Percentiles rank a stretch among this genome's conserved stretches.
Evolutionary conservation across 2,329 filamentous ascomycete species (phyloP).

Genomic region (Bertia moriformis): DNA sequence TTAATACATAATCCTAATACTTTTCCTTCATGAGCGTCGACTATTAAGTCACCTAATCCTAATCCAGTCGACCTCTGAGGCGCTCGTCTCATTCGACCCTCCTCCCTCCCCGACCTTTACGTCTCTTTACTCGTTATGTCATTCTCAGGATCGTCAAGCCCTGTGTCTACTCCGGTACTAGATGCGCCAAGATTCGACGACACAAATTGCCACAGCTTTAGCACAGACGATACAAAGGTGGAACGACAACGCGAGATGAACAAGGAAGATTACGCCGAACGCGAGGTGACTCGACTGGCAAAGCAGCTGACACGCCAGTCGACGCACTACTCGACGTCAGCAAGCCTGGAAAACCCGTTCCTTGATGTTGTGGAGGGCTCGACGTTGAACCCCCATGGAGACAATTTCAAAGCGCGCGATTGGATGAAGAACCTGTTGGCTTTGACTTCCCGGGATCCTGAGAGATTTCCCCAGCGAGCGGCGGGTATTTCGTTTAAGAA

Average conservation of each 20-base stretch:
- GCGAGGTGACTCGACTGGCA: not conserved
- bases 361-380: constrained; percentile 11
- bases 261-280: not conserved
- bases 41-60: too few relatives aligned
- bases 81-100: too few relatives aligned
- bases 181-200: too few relatives aligned
- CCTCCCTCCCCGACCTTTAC: too few relatives aligned
- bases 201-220: not conserved
- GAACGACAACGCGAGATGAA: not conserved
- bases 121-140: too few relatives aligned
- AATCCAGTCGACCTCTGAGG: too few relatives aligned
- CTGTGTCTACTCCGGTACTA: too few relatives aligned
- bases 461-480: constrained; percentile 18
- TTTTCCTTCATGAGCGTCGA: too few relatives aligned
- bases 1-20: too few relatives aligned
- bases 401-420: constrained; percentile 25
- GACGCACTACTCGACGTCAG: constrained; percentile 1
- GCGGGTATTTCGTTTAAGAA: constrained; percentile 22
- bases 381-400: constrained; percentile 24
- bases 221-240: not conserved
- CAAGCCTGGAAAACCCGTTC: constrained; percentile 9
- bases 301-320: not conserved
- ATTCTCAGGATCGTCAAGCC: too few relatives aligned
- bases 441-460: constrained; percentile 17
- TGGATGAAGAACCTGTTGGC: constrained; percentile 30